Conservation (phyloP, 257 asterid species). For the Haberlea rhodopensis region DNA sequence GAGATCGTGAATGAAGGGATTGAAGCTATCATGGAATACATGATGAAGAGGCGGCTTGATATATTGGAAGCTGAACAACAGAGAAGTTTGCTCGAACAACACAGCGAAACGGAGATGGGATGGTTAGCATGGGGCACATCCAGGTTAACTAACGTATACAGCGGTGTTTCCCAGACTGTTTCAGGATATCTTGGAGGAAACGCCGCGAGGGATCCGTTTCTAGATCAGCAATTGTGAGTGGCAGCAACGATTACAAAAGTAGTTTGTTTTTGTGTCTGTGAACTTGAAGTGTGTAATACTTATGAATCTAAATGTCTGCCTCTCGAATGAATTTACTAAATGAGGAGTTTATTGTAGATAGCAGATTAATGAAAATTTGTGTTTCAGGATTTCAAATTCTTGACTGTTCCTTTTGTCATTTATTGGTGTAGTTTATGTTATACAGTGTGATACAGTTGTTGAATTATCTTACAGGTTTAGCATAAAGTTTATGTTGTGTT, state of each 20-base stretch:
- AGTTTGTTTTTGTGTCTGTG: background rate
- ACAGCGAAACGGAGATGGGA: constrained; percentile 32
- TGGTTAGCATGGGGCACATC: constrained; percentile 48
- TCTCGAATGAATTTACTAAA: constrained; percentile 19
- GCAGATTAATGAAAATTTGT: background rate
- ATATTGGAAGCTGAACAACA: constrained; percentile 36
- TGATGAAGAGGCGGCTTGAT: constrained; percentile 47
- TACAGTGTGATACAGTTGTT: no score
- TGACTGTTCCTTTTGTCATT: background rate
- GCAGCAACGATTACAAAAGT: background rate
- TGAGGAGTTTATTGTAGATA: constrained; percentile 3
- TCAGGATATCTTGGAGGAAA: no score
- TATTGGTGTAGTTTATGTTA: no score
- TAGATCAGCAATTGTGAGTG: constrained; percentile 41
- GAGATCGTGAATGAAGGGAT: constrained; percentile 41
- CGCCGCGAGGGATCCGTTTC: constrained; percentile 38
- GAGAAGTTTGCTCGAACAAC: constrained; percentile 19
- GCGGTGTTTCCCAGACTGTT: constrained; percentile 29
- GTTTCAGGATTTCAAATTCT: no score
- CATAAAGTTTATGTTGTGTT: no score
- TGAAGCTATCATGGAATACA: constrained; percentile 49
- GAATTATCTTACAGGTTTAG: no score
- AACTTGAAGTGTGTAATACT: constrained; percentile 4
- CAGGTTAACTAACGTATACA: constrained; percentile 26
- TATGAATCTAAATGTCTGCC: no score